A percentile compares a stretch with the other conserved stretches of the same genome.
Evolutionary conservation across 129 eudicot species (phyloP).

Genomic region (Smallanthus sonchifolius): DNA sequence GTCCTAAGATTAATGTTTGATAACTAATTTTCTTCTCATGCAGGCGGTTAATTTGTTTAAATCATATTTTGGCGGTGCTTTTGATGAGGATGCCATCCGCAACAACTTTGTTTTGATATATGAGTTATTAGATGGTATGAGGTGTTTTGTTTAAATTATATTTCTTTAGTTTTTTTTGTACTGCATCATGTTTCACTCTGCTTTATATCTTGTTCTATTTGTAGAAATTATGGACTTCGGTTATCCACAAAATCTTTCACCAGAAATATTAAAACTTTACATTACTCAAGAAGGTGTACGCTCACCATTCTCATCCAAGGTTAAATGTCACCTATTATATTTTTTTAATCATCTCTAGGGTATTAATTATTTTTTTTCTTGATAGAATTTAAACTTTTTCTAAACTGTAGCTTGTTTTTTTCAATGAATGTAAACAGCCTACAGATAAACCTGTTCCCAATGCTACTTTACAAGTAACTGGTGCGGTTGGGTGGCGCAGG

Average conservation of each 20-base stretch:
- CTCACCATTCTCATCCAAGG: conserved; percentile 98
- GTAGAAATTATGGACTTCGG: conserved; percentile 99
- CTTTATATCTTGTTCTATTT: conserved; percentile 20
- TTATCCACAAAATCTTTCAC: conserved; percentile 97
- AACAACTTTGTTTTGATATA: conserved; percentile 92
- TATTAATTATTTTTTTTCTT: neutral
- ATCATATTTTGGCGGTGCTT: conserved; percentile 93
- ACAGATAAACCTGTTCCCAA: conserved; percentile 91
- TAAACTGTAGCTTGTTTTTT: neutral
- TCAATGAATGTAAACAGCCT: conserved; percentile 41
- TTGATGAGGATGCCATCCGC: conserved; percentile 98
- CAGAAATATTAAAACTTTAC: conserved; percentile 93
- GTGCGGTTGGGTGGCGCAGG: conserved; percentile 99
- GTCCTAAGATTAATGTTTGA: neutral
- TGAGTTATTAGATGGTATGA: conserved; percentile 83
- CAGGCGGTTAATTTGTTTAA: conserved; percentile 94
- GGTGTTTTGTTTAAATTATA: neutral
- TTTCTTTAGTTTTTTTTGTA: neutral
- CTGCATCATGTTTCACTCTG: conserved; percentile 1
- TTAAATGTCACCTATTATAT: conserved; percentile 13
- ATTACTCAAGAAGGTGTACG: conserved; percentile 98
- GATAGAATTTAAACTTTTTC: neutral
- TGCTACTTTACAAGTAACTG: conserved; percentile 98
- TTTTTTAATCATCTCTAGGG: neutral
- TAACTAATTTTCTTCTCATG: conserved; percentile 10